These are phyloP conservation scores for Podaxis pistillaris DNA, from an alignment of 768 basidiomycete genomes.

Conservation along the genomic window DNA sequence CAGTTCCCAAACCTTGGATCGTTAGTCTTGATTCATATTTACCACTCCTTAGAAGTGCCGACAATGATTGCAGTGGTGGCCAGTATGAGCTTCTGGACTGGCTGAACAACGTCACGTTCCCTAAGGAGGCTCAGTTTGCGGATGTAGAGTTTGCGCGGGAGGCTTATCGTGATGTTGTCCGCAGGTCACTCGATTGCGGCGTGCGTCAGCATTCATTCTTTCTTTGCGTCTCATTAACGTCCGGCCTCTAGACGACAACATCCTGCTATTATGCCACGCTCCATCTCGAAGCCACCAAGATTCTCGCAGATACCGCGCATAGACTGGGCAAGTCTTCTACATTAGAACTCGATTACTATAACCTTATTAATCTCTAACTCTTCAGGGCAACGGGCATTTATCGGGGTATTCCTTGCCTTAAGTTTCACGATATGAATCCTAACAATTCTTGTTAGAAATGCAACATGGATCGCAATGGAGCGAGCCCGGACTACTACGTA, in stretches of 20 bases:
- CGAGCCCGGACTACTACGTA: slow-evolving; percentile 57
- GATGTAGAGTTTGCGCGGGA: slow-evolving; percentile 67
- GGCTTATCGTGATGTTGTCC: slow-evolving; percentile 71
- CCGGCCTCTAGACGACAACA: slow-evolving; percentile 73
- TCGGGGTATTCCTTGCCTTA: slow-evolving; percentile 56
- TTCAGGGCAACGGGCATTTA: slow-evolving; percentile 78
- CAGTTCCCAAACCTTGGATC: slow-evolving; percentile 75
- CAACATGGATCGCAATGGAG: slow-evolving; percentile 78
- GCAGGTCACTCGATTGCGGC: slow-evolving; percentile 67
- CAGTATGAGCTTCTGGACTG: slow-evolving; percentile 88
- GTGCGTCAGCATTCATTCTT: slow-evolving; percentile 44
- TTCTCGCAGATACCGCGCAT: slow-evolving; percentile 74
- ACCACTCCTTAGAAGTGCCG: background rate
- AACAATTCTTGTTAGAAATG: slow-evolving; percentile 57
- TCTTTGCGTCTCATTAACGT: background rate
- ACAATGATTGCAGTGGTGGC: slow-evolving; percentile 46
- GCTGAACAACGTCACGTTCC: slow-evolving; percentile 84
- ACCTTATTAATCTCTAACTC: background rate
- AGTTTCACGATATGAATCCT: slow-evolving; percentile 1
- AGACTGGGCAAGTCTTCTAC: slow-evolving; percentile 43
- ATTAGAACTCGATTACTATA: background rate
- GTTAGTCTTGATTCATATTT: slow-evolving; percentile 30
- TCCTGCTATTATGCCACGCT: slow-evolving; percentile 89
- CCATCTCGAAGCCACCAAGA: slow-evolving; percentile 78
- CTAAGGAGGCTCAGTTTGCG: slow-evolving; percentile 75